Percentiles rank a stretch among this genome's conserved stretches.
phyloP scores from a whole-genome alignment of 2,329 filamentous ascomycete species.

The Talaromyces verruculosus region DNA sequence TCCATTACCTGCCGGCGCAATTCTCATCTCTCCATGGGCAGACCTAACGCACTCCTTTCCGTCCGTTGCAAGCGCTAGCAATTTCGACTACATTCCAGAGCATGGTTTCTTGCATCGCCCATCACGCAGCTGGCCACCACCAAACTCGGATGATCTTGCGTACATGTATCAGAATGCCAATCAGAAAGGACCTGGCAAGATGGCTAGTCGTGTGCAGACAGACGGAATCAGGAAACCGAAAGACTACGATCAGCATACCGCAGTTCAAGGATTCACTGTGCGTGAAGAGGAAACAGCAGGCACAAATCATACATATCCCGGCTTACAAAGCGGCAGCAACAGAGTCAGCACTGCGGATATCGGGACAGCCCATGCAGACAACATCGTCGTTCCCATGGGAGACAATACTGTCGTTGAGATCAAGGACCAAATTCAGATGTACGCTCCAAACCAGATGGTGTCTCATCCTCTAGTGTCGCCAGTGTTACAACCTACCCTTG shows the following conservation, averaged over 20 bases:
- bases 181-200: not conserved
- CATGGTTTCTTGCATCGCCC: conserved; percentile 89
- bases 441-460: conserved; percentile 79
- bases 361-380: conserved; percentile 30
- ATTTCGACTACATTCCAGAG: conserved; percentile 82
- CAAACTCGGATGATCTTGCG: conserved; percentile 71
- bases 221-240: conserved; percentile 20
- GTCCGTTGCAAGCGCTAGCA: conserved; percentile 71
- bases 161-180: conserved; percentile 47
- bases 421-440: conserved; percentile 90
- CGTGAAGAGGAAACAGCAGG: conserved; percentile 11
- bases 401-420: conserved; percentile 66
- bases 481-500: conserved; percentile 80
- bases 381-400: conserved; percentile 67
- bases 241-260: conserved; percentile 23
- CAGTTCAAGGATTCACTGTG: conserved; percentile 23
- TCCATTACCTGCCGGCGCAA: conserved; percentile 81
- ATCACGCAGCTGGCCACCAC: conserved; percentile 87
- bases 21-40: conserved; percentile 93
- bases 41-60: conserved; percentile 95
- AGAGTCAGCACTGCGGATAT: conserved; percentile 23
- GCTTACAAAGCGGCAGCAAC: conserved; percentile 26
- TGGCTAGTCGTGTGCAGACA: not conserved
- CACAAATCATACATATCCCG: conserved; percentile 27
- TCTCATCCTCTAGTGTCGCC: conserved; percentile 89